phyloP scores from a whole-genome alignment of 129 eudicot species.

The Smallanthus sonchifolius region DNA sequence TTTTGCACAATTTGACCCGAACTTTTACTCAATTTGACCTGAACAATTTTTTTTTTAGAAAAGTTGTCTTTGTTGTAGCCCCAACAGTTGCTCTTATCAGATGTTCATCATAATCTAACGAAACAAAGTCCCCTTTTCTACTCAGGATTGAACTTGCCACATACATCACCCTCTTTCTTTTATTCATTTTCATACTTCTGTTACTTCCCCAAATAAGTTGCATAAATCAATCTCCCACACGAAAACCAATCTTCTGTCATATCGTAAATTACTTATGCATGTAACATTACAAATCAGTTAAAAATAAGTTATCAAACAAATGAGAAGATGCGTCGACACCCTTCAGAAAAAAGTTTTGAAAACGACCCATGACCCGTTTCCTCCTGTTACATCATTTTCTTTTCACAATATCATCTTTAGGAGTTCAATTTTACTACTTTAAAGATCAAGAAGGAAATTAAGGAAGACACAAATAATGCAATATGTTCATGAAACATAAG shows the following conservation, averaged over 20 bases:
- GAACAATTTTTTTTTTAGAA: background rate
- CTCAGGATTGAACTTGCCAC: conserved; percentile 32
- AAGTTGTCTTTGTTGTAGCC: background rate
- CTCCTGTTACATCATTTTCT: conserved; percentile 25
- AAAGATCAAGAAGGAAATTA: background rate
- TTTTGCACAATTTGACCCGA: no score
- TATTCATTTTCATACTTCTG: conserved; percentile 23
- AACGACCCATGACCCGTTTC: conserved; percentile 29
- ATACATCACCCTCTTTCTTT: conserved; percentile 29
- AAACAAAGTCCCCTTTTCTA: conserved; percentile 34
- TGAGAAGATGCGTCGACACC: no score
- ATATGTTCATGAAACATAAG: background rate
- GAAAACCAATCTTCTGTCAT: conserved; percentile 23
- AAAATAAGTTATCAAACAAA: conserved; percentile 22
- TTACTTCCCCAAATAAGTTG: conserved; percentile 28
- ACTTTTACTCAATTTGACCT: no score
- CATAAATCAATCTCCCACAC: conserved; percentile 27
- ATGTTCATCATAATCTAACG: conserved; percentile 30
- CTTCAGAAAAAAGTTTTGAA: background rate
- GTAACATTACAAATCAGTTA: conserved; percentile 36
- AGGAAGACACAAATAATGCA: background rate
- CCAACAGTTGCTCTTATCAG: conserved; percentile 4
- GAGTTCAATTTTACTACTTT: no score
- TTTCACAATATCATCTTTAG: background rate
- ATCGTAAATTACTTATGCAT: conserved; percentile 31